phyloP scores from a whole-genome alignment of 208 protist genomes.

The Trypanosoma vivax region DNA sequence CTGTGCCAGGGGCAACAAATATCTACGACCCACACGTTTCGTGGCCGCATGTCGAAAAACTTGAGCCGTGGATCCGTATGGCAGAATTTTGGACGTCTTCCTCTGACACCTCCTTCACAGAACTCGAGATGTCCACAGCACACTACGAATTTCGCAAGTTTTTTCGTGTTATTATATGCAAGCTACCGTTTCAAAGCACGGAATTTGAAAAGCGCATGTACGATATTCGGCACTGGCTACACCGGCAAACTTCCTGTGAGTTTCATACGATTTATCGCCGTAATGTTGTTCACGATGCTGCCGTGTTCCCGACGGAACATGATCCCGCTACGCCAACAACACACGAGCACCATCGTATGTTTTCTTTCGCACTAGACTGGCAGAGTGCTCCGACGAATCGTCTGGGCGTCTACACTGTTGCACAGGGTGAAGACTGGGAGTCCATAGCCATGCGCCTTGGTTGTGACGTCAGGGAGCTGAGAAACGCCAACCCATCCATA shows the following conservation, averaged over 20 bases:
- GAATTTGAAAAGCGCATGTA: constrained; percentile 89
- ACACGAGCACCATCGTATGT: constrained; percentile 85
- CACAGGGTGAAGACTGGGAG: constrained; percentile 61
- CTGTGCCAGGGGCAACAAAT: constrained; percentile 68
- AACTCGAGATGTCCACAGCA: constrained; percentile 85
- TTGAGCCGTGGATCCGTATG: constrained; percentile 85
- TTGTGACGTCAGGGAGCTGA: constrained; percentile 40
- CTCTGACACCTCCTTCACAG: constrained; percentile 77
- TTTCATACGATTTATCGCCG: constrained; percentile 80
- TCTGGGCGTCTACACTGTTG: constrained; percentile 34
- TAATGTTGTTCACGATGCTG: constrained; percentile 79
- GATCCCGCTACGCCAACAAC: constrained; percentile 43
- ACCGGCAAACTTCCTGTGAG: constrained; percentile 79
- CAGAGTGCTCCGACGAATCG: constrained; percentile 64
- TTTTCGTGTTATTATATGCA: constrained; percentile 80
- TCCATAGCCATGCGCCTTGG: constrained; percentile 46
- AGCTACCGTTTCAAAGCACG: constrained; percentile 84
- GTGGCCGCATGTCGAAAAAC: constrained; percentile 77
- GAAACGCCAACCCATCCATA: constrained; percentile 32
- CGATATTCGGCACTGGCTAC: constrained; percentile 83
- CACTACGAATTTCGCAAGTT: constrained; percentile 88
- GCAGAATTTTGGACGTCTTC: constrained; percentile 87
- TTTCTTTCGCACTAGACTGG: constrained; percentile 89
- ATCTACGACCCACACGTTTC: constrained; percentile 77
- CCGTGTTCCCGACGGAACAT: constrained; percentile 77